Evolutionary conservation across 208 protist genomes (phyloP).

Genomic region (Crithidia expoeki): DNA sequence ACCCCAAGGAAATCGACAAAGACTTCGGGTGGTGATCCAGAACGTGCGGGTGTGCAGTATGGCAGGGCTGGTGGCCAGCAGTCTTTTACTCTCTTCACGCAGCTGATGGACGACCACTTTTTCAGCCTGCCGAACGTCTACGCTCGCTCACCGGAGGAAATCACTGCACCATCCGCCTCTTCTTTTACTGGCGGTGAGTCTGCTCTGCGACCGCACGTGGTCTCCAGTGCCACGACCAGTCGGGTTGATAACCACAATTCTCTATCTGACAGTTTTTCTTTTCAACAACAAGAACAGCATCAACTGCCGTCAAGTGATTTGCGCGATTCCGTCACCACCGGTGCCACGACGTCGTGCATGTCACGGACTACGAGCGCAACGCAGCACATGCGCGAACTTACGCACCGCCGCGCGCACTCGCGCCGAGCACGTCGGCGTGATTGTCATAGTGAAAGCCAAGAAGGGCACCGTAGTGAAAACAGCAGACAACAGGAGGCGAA

Average conservation of each 20-base stretch:
- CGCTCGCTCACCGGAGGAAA: not conserved
- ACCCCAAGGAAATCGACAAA: not conserved
- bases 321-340: not conserved
- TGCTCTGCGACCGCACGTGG: not conserved
- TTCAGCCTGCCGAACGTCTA: slow-evolving; percentile 5
- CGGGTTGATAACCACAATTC: not conserved
- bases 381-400: slow-evolving; percentile 30
- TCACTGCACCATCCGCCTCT: not conserved
- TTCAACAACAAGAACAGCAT: not conserved
- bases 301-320: not conserved
- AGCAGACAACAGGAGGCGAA: not conserved
- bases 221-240: not conserved
- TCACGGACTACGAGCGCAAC: slow-evolving; percentile 30
- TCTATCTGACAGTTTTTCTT: not conserved
- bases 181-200: not conserved
- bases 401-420: slow-evolving; percentile 19
- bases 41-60: not conserved
- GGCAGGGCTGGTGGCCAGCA: not conserved
- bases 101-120: slow-evolving; percentile 2
- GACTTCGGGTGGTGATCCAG: not conserved
- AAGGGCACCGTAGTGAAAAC: not conserved
- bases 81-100: not conserved
- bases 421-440: not conserved
- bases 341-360: not conserved
- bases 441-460: not conserved